Evolutionary conservation across 257 asterid genomes (phyloP).

Genomic region (Prunella vulgaris): DNA sequence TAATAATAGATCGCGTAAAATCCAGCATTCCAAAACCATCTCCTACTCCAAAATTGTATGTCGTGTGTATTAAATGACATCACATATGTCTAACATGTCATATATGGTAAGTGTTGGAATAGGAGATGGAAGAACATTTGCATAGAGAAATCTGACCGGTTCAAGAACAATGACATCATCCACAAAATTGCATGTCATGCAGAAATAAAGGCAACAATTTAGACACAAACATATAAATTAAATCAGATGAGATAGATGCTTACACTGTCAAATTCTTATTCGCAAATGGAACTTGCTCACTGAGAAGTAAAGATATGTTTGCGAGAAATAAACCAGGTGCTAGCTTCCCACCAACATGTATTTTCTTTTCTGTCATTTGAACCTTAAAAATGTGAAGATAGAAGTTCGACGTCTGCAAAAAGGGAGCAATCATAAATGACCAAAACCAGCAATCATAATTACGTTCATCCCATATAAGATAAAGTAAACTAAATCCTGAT

Average conservation of each 20-base stretch:
- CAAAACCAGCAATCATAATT: conserved; percentile 9
- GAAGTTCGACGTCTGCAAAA: conserved; percentile 86
- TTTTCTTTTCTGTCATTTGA: conserved; percentile 70
- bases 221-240: conserved; percentile 11
- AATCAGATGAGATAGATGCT: conserved; percentile 27
- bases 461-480: conserved; percentile 6
- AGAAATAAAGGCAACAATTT: conserved; percentile 4
- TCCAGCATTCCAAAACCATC: not conserved
- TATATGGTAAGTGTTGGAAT: not conserved
- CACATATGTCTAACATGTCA: not conserved
- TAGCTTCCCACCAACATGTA: conserved; percentile 90
- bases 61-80: not conserved
- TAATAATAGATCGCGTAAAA: not conserved
- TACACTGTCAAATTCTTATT: conserved; percentile 65
- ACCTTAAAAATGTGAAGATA: conserved; percentile 87
- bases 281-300: conserved; percentile 87
- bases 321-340: conserved; percentile 77
- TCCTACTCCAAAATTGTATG: not conserved
- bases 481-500: not conserved
- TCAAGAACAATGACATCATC: not conserved
- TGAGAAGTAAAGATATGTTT: conserved; percentile 65
- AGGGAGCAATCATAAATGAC: conserved; percentile 10
- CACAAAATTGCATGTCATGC: conserved; percentile 1
- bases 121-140: not conserved
- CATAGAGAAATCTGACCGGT: not conserved